Percentiles rank a stretch among this genome's conserved stretches.
Conservation (phyloP, 345 rosid genomes). For the Excoecaria agallocha region DNA sequence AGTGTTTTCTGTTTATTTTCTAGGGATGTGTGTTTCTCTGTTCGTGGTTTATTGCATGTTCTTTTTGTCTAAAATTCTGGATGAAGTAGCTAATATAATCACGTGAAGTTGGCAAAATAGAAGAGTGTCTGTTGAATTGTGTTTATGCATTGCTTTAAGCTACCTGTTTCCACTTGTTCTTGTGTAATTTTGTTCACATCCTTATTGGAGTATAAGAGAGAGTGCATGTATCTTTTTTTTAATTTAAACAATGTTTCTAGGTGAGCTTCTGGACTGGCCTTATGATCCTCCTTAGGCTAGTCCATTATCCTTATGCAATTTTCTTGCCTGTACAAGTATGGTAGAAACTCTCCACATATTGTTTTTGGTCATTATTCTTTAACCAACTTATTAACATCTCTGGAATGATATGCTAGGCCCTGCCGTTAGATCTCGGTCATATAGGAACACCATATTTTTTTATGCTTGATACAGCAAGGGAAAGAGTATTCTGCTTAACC, state of each 20-base stretch:
- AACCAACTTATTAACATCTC: not conserved
- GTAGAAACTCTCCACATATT: not conserved
- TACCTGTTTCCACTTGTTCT: not conserved
- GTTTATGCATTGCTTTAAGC: not conserved
- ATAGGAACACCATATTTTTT: too few relatives aligned
- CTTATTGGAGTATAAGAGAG: not conserved
- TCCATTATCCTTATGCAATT: not conserved
- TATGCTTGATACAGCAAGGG: too few relatives aligned
- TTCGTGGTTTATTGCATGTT: conserved; percentile 10
- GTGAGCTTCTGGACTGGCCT: not conserved
- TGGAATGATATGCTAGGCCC: not conserved
- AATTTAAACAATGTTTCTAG: too few relatives aligned
- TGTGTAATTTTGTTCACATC: not conserved
- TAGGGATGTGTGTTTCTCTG: conserved; percentile 2
- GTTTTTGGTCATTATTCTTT: not conserved
- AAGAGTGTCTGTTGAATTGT: not conserved
- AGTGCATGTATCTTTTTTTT: too few relatives aligned
- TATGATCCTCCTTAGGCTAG: not conserved
- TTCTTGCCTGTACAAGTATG: not conserved
- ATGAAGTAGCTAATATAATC: not conserved
- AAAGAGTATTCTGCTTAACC: too few relatives aligned
- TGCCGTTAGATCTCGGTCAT: not conserved
- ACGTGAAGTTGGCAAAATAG: not conserved
- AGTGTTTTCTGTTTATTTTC: conserved; percentile 13
- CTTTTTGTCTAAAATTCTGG: not conserved